phyloP scores from a whole-genome alignment of 345 rosid species.

The Lenwebbia sp. region DNA sequence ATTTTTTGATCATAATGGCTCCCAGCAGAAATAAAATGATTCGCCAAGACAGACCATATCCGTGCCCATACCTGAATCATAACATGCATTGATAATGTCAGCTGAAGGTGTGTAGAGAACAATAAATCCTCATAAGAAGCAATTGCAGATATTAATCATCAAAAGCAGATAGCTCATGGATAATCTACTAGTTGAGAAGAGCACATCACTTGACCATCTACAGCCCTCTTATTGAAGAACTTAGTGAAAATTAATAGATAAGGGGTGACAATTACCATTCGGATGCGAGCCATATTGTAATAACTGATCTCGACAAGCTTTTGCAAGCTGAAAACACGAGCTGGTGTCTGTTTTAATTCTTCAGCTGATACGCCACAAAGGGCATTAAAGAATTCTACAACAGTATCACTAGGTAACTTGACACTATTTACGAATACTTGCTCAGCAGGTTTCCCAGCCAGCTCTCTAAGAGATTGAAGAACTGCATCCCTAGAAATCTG shows the following conservation, averaged over 20 bases:
- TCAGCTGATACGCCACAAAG: conserved; percentile 96
- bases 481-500: conserved; percentile 97
- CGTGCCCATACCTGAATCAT: conserved; percentile 79
- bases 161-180: not conserved
- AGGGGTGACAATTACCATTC: conserved; percentile 50
- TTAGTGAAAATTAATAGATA: not conserved
- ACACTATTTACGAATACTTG: conserved; percentile 89
- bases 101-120: not conserved
- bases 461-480: conserved; percentile 76
- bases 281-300: conserved; percentile 95
- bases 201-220: not conserved
- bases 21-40: conserved; percentile 90
- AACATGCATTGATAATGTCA: not conserved
- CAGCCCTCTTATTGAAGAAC: not conserved
- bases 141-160: not conserved
- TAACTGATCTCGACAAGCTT: conserved; percentile 99
- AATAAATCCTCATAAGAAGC: not conserved
- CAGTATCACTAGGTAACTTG: conserved; percentile 82
- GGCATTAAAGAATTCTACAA: conserved; percentile 96
- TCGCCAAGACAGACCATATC: conserved; percentile 87
- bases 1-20: conserved; percentile 89
- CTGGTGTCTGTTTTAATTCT: conserved; percentile 92
- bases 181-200: not conserved
- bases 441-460: conserved; percentile 93
- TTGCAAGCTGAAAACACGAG: conserved; percentile 98